Evolutionary conservation across 1,284 basidiomycete species (phyloP).

Genomic region (Quambalaria eucalypti): DNA sequence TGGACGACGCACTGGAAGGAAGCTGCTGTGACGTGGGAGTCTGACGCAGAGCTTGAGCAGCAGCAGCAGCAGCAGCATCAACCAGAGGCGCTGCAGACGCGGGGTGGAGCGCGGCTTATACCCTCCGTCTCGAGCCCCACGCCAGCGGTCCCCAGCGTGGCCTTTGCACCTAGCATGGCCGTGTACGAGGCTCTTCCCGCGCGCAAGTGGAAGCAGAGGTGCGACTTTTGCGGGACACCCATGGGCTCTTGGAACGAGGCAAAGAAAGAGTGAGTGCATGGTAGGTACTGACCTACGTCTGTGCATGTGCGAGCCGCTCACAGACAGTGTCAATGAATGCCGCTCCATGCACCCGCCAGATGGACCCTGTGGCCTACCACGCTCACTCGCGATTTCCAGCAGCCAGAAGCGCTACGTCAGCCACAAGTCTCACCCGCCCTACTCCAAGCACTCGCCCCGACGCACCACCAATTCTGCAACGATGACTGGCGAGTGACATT

Average conservation of each 20-base stretch:
- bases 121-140: background rate
- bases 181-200: slow-evolving; percentile 23
- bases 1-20: slow-evolving; percentile 29
- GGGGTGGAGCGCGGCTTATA: background rate
- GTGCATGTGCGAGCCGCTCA: background rate
- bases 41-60: background rate
- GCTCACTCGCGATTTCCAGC: slow-evolving; percentile 10
- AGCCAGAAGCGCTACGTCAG: background rate
- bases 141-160: background rate
- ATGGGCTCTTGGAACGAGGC: slow-evolving; percentile 31
- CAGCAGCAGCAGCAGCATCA: too few species aligned
- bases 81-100: background rate
- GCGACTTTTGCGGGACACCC: slow-evolving; percentile 31
- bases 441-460: background rate
- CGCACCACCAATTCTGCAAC: slow-evolving; percentile 9
- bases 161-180: slow-evolving; percentile 11
- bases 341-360: too few species aligned
- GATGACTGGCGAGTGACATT: slow-evolving; percentile 5
- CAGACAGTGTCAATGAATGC: background rate
- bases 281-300: background rate
- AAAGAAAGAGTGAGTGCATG: slow-evolving; percentile 18
- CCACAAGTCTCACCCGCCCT: too few species aligned
- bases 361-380: slow-evolving; percentile 35
- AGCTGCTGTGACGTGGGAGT: background rate
- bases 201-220: slow-evolving; percentile 34